Evolutionary conservation across 2,329 filamentous ascomycete species (phyloP), one percentile per base, ranked within the genome.

Genomic region (Mollisiaceae sp.): DNA sequence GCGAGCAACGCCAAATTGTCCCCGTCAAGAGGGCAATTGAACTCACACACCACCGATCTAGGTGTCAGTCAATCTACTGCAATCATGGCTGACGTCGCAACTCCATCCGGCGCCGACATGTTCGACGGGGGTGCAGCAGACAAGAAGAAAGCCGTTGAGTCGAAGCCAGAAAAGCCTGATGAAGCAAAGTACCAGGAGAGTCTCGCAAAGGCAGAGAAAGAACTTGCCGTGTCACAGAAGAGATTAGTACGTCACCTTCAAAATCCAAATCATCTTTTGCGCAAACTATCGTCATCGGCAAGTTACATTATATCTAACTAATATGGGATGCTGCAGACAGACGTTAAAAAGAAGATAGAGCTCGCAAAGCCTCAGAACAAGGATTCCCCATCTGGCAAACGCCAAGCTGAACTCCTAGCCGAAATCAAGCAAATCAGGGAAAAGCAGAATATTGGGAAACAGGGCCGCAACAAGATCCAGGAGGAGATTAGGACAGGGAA

Each of bases 401-500:
- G 89, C 77, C 91, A 93, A 76, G 87, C 92, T 78, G 93, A 97
- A 79, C 88, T 98, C 71, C 91, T 93, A 74, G 83, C 88, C 62
- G 88, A 98, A 81, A 86, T 93, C 74, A 90, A 89, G 77, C 86
- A 91, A 72, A 97, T 99, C 79, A 90, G 92, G 69, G 86, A 89
- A 78, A 90, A 95, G 82, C 95, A 98, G 82, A 89, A 90, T 72
- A 90, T 88, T 66, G 91, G 92, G 83, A 99, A 99, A 85, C 86
- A 89, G 66, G 89, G 91, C 62, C 91, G 94, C 63, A 86, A 85
- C 73, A 85, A 86, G 76, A 89, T 94, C 78, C 86, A 92, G 75
- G 94, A 97, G 75, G 92, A 96, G 82, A 91, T 97, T 82, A 97
- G 95, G 86, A 89, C 90, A 72, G 88, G 97, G 66, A 94, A 98